phyloP scores from a whole-genome alignment of 1,139 yeast genomes.

The Yamadazyma taylorii region DNA sequence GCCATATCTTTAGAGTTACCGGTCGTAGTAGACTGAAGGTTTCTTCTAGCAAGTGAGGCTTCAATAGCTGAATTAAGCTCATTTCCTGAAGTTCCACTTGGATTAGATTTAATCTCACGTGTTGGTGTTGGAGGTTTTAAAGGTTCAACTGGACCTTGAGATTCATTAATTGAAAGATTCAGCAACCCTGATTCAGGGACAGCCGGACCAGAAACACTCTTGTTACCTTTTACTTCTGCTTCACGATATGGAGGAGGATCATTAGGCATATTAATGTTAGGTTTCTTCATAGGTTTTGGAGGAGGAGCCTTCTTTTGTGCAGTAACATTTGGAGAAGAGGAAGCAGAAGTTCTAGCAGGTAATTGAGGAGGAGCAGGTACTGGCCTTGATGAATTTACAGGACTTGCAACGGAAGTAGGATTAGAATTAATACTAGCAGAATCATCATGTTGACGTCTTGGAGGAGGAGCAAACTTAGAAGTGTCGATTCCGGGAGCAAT shows the following conservation, averaged over 20 bases:
- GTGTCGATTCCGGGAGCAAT: slow-evolving; percentile 15
- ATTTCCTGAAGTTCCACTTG: not conserved
- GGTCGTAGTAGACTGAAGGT: not conserved
- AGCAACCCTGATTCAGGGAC: not conserved
- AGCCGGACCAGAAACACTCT: not conserved
- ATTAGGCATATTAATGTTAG: slow-evolving; percentile 15
- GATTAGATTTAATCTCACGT: not conserved
- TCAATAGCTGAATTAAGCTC: slow-evolving; percentile 1
- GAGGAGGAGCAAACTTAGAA: slow-evolving; percentile 19
- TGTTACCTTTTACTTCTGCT: slow-evolving; percentile 2
- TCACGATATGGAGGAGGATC: slow-evolving; percentile 30
- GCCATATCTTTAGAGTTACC: too few species aligned
- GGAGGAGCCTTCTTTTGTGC: slow-evolving; percentile 32
- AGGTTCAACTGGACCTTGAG: not conserved
- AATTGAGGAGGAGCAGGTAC: slow-evolving; percentile 14
- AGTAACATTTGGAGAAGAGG: slow-evolving; percentile 2
- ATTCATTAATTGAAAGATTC: slow-evolving; percentile 1
- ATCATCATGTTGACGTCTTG: slow-evolving; percentile 15
- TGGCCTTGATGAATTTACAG: slow-evolving; percentile 3
- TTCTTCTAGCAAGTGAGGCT: slow-evolving; percentile 1
- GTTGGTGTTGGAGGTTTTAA: too few species aligned
- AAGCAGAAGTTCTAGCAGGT: slow-evolving; percentile 11
- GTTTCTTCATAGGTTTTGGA: slow-evolving; percentile 40
- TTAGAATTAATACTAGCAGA: slow-evolving; percentile 8
- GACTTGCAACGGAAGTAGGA: not conserved